phyloP scores from a whole-genome alignment of 176 grass and related monocot species.

The Alloteropsis semialata region DNA sequence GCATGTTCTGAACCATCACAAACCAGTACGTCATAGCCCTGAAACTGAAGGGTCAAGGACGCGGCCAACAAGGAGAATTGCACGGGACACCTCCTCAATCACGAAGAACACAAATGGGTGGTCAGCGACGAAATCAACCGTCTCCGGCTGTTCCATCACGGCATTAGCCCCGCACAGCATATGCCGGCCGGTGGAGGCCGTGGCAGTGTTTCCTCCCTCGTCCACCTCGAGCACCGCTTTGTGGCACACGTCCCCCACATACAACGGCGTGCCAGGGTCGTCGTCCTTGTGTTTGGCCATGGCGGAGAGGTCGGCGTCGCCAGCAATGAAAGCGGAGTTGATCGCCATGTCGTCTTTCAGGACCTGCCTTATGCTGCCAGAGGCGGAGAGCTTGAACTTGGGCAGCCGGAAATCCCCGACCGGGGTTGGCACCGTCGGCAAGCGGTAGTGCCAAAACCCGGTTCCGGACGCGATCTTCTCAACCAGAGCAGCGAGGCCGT shows the following conservation, averaged over 20 bases:
- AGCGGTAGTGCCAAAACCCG: conserved; percentile 10
- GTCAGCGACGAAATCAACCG: neutral
- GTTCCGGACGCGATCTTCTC: neutral
- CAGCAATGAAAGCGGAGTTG: neutral
- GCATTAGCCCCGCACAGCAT: neutral
- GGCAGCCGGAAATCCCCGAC: neutral
- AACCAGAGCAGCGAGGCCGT: conserved; percentile 7
- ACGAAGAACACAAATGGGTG: neutral
- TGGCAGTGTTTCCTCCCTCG: neutral
- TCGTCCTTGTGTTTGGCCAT: neutral
- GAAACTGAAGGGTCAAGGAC: neutral
- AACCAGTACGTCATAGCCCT: too few species aligned
- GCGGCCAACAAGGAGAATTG: neutral
- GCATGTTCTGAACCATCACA: too few species aligned
- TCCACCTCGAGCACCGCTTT: neutral
- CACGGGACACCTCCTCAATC: neutral
- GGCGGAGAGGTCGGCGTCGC: neutral
- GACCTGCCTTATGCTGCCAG: neutral
- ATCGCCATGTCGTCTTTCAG: conserved; percentile 7
- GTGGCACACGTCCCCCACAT: neutral
- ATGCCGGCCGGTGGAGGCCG: neutral
- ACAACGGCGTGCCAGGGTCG: neutral
- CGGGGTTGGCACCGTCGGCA: neutral
- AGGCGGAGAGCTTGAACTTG: conserved; percentile 3
- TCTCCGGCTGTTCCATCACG: neutral